phyloP scores from a whole-genome alignment of 2,329 filamentous ascomycete genomes.

The Hypoxylon sp. region DNA sequence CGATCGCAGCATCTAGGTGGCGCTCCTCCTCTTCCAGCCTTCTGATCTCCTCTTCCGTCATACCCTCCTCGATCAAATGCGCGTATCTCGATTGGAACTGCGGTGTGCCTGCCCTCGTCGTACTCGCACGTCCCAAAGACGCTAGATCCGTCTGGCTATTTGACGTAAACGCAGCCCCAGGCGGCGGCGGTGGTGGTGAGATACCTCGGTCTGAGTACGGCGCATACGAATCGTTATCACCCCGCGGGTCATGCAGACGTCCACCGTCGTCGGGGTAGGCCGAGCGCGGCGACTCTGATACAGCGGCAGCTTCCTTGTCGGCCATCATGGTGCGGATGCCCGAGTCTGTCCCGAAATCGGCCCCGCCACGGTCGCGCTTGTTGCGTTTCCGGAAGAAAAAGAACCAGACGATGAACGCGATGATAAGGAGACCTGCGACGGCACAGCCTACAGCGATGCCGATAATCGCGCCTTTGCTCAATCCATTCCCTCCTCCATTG shows the following conservation, averaged over 20 bases:
- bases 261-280: conserved; percentile 37
- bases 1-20: conserved; percentile 69
- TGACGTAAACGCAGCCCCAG: conserved; percentile 22
- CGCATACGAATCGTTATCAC: conserved; percentile 47
- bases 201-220: conserved; percentile 53
- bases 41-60: conserved; percentile 69
- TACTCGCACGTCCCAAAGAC: conserved; percentile 20
- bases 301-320: conserved; percentile 61
- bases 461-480: conserved; percentile 48
- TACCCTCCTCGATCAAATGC: conserved; percentile 71
- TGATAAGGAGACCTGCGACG: conserved; percentile 54
- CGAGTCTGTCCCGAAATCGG: conserved; percentile 48
- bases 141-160: conserved; percentile 38
- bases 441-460: conserved; percentile 47
- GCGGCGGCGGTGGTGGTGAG: conserved; percentile 24
- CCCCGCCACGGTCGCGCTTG: conserved; percentile 37
- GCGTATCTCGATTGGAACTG: conserved; percentile 58
- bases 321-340: conserved; percentile 57
- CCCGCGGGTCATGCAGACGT: conserved; percentile 22
- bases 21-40: conserved; percentile 70
- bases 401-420: conserved; percentile 59
- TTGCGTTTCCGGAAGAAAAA: conserved; percentile 58
- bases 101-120: conserved; percentile 41
- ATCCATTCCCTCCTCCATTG: conserved; percentile 11
- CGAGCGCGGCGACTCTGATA: conserved; percentile 47